These are phyloP conservation scores for Isabelozyma heimii DNA, from an alignment of 805 yeast species.

Conservation along the genomic window DNA sequence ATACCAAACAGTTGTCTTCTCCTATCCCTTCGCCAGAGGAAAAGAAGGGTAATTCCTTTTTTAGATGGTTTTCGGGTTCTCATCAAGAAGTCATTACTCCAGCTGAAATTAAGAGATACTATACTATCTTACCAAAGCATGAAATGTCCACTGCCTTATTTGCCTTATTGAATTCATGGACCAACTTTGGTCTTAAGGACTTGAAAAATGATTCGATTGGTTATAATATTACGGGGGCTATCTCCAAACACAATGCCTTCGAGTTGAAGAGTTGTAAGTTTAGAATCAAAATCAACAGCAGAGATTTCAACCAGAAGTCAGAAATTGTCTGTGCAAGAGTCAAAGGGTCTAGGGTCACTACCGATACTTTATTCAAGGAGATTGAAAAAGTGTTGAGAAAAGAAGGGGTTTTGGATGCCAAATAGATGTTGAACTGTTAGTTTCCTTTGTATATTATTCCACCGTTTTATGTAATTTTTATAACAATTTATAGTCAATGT, in stretches of 20 bases:
- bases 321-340: slow-evolving; percentile 58
- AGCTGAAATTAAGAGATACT: slow-evolving; percentile 31
- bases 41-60: slow-evolving; percentile 27
- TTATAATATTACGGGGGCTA: slow-evolving; percentile 54
- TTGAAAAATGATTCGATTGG: slow-evolving; percentile 44
- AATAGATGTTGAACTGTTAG: neutral
- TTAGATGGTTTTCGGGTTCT: slow-evolving; percentile 43
- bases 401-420: slow-evolving; percentile 54
- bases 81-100: slow-evolving; percentile 14
- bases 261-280: slow-evolving; percentile 64
- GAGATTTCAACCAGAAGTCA: slow-evolving; percentile 45
- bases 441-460: neutral
- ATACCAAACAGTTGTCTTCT: slow-evolving; percentile 26
- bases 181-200: slow-evolving; percentile 63
- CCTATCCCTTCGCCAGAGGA: slow-evolving; percentile 31
- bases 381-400: slow-evolving; percentile 62
- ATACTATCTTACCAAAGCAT: slow-evolving; percentile 42
- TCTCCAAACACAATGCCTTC: slow-evolving; percentile 59
- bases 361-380: slow-evolving; percentile 58
- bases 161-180: slow-evolving; percentile 66
- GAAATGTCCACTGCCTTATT: slow-evolving; percentile 65
- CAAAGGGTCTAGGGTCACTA: slow-evolving; percentile 64
- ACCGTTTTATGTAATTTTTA: neutral
- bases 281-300: slow-evolving; percentile 47
- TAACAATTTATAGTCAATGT: neutral